These are phyloP conservation scores for Apophysomyces elegans DNA, from an alignment of 371 early-diverging fungal species.

Conservation along the genomic window DNA sequence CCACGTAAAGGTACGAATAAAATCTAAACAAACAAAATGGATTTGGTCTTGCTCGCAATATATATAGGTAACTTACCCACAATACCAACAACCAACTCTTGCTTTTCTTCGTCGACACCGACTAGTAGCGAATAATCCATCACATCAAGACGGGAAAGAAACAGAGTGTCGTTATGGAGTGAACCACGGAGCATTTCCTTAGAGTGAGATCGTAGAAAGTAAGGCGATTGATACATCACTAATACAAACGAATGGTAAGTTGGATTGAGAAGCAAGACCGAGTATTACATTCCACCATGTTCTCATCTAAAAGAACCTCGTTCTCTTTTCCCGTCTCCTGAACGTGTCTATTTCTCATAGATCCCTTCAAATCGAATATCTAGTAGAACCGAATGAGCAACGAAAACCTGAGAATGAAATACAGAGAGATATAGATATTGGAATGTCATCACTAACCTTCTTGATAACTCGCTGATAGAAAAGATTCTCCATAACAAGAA, in stretches of 20 bases:
- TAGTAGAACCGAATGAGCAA: conserved; percentile 20
- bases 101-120: conserved; percentile 82
- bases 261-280: background rate
- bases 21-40: conserved; percentile 58
- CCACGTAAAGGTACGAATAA: conserved; percentile 96
- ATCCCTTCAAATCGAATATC: conserved; percentile 95
- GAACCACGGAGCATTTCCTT: conserved; percentile 81
- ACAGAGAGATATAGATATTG: too few species aligned
- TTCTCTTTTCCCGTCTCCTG: conserved; percentile 83
- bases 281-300: conserved; percentile 76
- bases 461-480: conserved; percentile 82
- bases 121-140: conserved; percentile 97
- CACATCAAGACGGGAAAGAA: conserved; percentile 84
- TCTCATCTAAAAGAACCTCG: conserved; percentile 92
- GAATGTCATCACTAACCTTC: conserved; percentile 35
- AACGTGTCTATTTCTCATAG: conserved; percentile 90
- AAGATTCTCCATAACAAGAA: conserved; percentile 95
- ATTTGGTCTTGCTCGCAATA: background rate
- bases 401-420: conserved; percentile 5
- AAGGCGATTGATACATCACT: conserved; percentile 81
- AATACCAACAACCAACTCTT: conserved; percentile 90
- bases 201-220: conserved; percentile 87
- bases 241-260: background rate
- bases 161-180: conserved; percentile 88
- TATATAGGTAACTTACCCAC: conserved; percentile 64